Evolutionary conservation across 2,329 filamentous ascomycete species (phyloP).

Genomic region (Fusarium robinianum): DNA sequence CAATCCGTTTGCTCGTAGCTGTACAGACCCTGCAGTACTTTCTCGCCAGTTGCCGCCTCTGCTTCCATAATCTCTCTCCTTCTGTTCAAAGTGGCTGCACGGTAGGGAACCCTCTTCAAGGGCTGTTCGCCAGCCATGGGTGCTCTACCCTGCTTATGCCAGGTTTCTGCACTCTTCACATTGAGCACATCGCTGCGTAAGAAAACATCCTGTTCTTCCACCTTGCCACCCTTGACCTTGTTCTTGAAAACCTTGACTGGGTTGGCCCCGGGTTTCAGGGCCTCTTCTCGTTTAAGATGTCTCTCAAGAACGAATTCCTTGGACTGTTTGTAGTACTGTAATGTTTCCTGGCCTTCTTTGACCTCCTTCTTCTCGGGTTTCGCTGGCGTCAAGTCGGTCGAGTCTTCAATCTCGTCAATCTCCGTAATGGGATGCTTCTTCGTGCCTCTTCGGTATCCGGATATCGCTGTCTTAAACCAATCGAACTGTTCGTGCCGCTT

Average conservation of each 20-base stretch:
- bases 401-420: conserved; percentile 79
- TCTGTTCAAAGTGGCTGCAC: conserved; percentile 85
- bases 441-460: conserved; percentile 64
- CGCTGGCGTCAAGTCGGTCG: conserved; percentile 73
- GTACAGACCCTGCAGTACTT: conserved; percentile 85
- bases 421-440: conserved; percentile 62
- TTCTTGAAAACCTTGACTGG: conserved; percentile 76
- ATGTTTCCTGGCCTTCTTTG: conserved; percentile 76
- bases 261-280: conserved; percentile 69
- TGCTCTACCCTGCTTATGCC: conserved; percentile 93
- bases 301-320: conserved; percentile 83
- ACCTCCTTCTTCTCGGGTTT: conserved; percentile 73
- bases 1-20: conserved; percentile 86
- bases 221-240: conserved; percentile 73
- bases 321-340: conserved; percentile 87
- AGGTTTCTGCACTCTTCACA: conserved; percentile 92
- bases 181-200: conserved; percentile 76
- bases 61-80: conserved; percentile 88
- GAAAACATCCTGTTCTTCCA: conserved; percentile 80
- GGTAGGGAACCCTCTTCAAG: conserved; percentile 85
- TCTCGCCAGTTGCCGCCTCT: conserved; percentile 77
- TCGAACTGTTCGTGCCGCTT: conserved; percentile 78
- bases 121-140: conserved; percentile 72
- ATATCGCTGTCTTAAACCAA: conserved; percentile 85
- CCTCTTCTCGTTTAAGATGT: conserved; percentile 91